Evolutionary conservation across 768 basidiomycete species (phyloP), one percentile per base, ranked within the genome.

Genomic region (Tricholoma flavovirens): DNA sequence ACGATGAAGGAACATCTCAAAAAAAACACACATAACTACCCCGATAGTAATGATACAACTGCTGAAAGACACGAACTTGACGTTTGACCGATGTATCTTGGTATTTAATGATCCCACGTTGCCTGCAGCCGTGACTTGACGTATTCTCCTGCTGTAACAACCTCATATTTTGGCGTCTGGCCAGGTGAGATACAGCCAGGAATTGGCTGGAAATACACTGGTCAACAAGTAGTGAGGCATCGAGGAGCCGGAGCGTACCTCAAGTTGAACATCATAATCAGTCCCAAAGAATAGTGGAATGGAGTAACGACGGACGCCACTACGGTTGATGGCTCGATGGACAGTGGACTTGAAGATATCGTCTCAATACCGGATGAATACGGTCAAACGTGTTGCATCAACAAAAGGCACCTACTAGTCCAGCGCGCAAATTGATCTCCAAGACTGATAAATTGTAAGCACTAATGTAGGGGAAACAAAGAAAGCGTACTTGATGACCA

Each of bases 251-350:
- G 48, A 36, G 61, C 78, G 7, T 55, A 90, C 90, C 79, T 90
- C 86, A 1, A 96, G 76, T 53, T 72, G 75, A 4, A 93, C 89
- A 59, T 94, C 81, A 65, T 93, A 93, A 66, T 95, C 90, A 11
- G 86, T 87, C 2, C 94, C 93, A 60, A 94, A 93, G 73, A 97
- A 96, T 24, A 94, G 74, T 0, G 94, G 93, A 19, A 94, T 89
- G 0, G 90, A 92, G 68, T 90, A 94, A 22, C 94, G 80, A 17
- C 76, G 73, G 26, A 76, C 71, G 4, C 89, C 88, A 21, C 82
- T 83, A 42, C 83, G 76, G 61, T 94, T 93, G 60, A 91, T 78
- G 1, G 87, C 94, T 43, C 94, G 83, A 69, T 98, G 95, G 1
- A 88, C 77, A 0, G 93, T 95, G 0, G 90, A 93, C 62, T 90